Evolutionary conservation across 208 protist species (phyloP), one percentile per base, ranked within the genome.

Genomic region (Leishmania arabica): DNA sequence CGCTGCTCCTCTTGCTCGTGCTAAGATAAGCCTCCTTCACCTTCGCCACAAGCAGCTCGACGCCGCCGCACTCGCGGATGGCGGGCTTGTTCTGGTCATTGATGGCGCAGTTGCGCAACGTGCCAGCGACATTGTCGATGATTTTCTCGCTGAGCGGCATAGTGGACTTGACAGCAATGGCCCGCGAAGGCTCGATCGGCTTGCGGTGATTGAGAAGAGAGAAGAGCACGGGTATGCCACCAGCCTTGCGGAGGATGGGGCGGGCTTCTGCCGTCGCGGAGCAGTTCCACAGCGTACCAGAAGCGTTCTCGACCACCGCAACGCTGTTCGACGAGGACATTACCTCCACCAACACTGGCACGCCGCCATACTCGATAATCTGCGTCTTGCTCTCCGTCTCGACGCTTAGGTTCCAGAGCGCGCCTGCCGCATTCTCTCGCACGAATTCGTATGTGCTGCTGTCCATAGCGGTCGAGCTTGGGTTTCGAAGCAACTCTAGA

Each of bases 201-300:
- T 95, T 93, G 49, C 86, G 75, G 58, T 86, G 83, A 34, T 89
- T 71, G 31, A 98, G 88, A 6, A 96, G 86, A 1, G 86, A 86
- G 5, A 98, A 79, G 5, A 99, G 83, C 19, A 96, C 83, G 4
- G 96, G 88, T 31, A 98, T 92, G 47, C 95, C 95, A 51, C 93
- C 92, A 37, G 89, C 86, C 74, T 96, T 97, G 31, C 95, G 90
- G 68, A 99, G 92, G 17, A 92, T 83, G 15, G 93, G 90, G 27
- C 96, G 90, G 1, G 91, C 91, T 76, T 99, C 97, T 21, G 90
- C 90, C 0, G 92, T 82, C 21, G 95, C 90, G 42, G 95, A 96
- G 90, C 95, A 99, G 83, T 99, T 99, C 95, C 95, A 98, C 60
- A 99, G 79, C 37, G 97, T 98, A 37, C 97, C 97, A 8, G 93